Base-by-base conservation (phyloP, 176 grass and related monocot genomes). In the Otatea glauca region DNA sequence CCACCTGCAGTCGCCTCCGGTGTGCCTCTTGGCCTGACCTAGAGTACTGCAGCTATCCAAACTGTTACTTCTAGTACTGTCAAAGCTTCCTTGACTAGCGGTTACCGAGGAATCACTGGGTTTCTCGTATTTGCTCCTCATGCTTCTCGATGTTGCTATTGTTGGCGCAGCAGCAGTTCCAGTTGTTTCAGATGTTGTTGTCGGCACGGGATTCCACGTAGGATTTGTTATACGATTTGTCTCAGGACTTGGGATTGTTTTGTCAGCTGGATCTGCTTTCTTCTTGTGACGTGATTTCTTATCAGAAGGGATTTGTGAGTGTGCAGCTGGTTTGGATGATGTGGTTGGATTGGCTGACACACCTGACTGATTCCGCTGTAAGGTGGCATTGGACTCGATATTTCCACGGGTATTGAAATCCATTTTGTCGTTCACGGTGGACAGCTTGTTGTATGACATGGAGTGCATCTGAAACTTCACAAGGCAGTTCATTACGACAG, bases 1-100 rank as follows among this genome's bases (percentile, higher is more conserved):
- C 91, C 91, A 93, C 42, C 85, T 53, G 68, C 85, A 9, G 59
- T 93, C 88, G 12, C 91, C 85, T n/a, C 88, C 88, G 9, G 91
- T 93, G 60, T 93, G 88, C 77, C 86, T 85, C 76, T 93, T 90
- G 15, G 68, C 81, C 6, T 86, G 84, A 1, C 81, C 56, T 20
- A 24, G 45, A 2, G 18, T 35, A n/a, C n/a, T n/a, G 23, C 5
- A 53, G 41, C 65, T 65, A 21, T 88, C 80, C 44, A 83, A 1
- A 34, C 66, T 77, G 66, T 88, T 77, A 20, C 80, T 72, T 23
- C 76, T 68, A 2, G 56, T 56, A 61, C 71, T 68, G 8, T 50
- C 84, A 10, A 49, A 21, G 79, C 63, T 76, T 4, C 80, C 49
- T 20, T 64, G 65, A 14, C 59, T 50, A 44, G 56, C 29, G 4